A percentile compares a stretch with the other conserved stretches of the same genome.
Evolutionary conservation across 2,329 filamentous ascomycete genomes (phyloP).

Genomic region (Diplodia seriata): DNA sequence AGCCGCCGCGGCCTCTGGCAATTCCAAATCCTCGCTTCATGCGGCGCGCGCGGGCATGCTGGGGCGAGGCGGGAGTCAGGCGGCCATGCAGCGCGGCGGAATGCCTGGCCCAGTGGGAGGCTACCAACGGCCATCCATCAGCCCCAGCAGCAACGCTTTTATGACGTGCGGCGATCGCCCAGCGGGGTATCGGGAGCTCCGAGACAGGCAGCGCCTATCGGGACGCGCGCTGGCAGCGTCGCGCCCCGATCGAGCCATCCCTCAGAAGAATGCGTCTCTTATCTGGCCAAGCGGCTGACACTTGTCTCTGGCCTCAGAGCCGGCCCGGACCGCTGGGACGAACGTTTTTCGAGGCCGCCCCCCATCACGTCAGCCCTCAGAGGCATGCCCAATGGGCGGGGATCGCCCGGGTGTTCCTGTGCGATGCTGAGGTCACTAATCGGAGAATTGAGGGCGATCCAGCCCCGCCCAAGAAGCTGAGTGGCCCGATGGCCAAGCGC

Average conservation of each 20-base stretch:
- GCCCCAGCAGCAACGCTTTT: conserved; percentile 12
- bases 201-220: conserved; percentile 33
- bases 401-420: conserved; percentile 26
- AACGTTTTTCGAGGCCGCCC: conserved; percentile 33
- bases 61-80: conserved; percentile 25
- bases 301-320: conserved; percentile 33
- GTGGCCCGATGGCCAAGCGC: conserved; percentile 31
- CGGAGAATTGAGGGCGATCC: conserved; percentile 33
- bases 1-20: conserved; percentile 24
- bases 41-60: conserved; percentile 25
- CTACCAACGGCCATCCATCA: conserved; percentile 30
- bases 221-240: neutral
- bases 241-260: conserved; percentile 30
- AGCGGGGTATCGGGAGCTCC: conserved; percentile 33
- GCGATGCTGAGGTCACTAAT: conserved; percentile 33
- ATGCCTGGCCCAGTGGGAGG: conserved; percentile 27
- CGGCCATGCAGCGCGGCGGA: conserved; percentile 27
- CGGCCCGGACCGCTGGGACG: conserved; percentile 33
- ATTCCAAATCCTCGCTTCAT: conserved; percentile 32
- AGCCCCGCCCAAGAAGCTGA: conserved; percentile 27
- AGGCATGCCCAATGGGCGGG: conserved; percentile 27
- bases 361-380: conserved; percentile 29
- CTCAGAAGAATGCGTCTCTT: conserved; percentile 29
- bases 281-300: conserved; percentile 32
- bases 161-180: conserved; percentile 24